Evolutionary conservation across 2,329 filamentous ascomycete species (phyloP).

Genomic region (Aspergillus chevalieri): DNA sequence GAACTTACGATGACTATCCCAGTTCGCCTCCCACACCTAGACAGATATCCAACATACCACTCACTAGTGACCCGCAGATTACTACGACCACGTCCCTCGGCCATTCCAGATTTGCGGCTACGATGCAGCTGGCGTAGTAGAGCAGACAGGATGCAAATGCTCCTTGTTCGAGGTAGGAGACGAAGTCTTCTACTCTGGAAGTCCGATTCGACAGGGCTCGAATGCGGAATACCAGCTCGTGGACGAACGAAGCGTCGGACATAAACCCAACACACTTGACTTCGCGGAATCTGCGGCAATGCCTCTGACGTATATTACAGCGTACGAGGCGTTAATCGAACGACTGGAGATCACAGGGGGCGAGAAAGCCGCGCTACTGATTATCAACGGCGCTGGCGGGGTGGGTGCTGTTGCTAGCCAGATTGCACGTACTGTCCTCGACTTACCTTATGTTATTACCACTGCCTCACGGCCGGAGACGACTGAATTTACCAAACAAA

Average conservation of each 20-base stretch:
- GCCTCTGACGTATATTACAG: conserved; percentile 41
- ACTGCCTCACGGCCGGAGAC: conserved; percentile 41
- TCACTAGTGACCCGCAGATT: conserved; percentile 18
- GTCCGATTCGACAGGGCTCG: conserved; percentile 35
- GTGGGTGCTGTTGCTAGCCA: conserved; percentile 42
- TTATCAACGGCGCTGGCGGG: conserved; percentile 44
- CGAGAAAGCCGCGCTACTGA: conserved; percentile 36
- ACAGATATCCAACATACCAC: background rate
- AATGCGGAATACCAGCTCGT: conserved; percentile 41
- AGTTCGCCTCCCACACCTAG: conserved; percentile 1
- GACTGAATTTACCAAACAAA: conserved; percentile 30
- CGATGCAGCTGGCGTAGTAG: conserved; percentile 39
- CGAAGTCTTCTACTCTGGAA: conserved; percentile 39
- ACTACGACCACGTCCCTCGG: conserved; percentile 23
- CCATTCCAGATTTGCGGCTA: conserved; percentile 39
- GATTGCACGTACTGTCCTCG: conserved; percentile 36
- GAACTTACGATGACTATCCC: conserved; percentile 33
- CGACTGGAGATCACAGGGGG: conserved; percentile 34
- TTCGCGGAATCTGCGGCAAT: conserved; percentile 39
- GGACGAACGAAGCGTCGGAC: conserved; percentile 34
- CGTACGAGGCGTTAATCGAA: conserved; percentile 41
- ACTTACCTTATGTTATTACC: conserved; percentile 39
- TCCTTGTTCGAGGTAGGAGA: conserved; percentile 37
- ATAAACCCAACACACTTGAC: conserved; percentile 36
- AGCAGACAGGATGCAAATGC: conserved; percentile 26